phyloP scores from a whole-genome alignment of 371 early-diverging fungal genomes.

The Mortierella sp. region DNA sequence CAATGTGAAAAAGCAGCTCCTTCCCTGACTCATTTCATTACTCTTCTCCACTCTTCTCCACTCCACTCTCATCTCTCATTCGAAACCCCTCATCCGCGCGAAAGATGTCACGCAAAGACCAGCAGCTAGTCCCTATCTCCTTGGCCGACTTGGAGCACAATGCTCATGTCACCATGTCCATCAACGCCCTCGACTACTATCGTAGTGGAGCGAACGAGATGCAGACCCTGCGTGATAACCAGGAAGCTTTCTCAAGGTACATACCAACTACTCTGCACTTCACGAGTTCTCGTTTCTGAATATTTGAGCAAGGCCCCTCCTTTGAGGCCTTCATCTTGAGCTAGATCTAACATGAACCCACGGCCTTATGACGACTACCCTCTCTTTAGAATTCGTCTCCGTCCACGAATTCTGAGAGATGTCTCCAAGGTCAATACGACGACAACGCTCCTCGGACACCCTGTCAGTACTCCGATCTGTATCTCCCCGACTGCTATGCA shows the following conservation, averaged over 20 bases:
- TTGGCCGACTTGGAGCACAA: constrained; percentile 50
- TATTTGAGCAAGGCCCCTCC: not conserved
- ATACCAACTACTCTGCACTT: not conserved
- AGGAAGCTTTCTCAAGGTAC: constrained; percentile 44
- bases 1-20: not conserved
- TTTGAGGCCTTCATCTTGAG: not conserved
- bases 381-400: constrained; percentile 72
- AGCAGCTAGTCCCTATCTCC: constrained; percentile 39
- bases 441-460: constrained; percentile 72
- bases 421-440: constrained; percentile 71
- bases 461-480: constrained; percentile 56
- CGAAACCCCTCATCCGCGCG: constrained; percentile 46
- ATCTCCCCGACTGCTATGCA: constrained; percentile 65
- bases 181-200: constrained; percentile 52
- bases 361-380: not conserved
- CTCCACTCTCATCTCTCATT: not conserved
- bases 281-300: not conserved
- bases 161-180: constrained; percentile 39
- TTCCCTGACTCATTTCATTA: not conserved
- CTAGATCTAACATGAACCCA: not conserved
- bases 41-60: not conserved
- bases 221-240: constrained; percentile 51
- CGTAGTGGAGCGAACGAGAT: constrained; percentile 53
- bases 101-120: constrained; percentile 23
- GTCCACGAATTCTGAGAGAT: constrained; percentile 82